These are phyloP conservation scores for Citrus unshiu DNA, from an alignment of 345 rosid genomes.

Conservation along the genomic window DNA sequence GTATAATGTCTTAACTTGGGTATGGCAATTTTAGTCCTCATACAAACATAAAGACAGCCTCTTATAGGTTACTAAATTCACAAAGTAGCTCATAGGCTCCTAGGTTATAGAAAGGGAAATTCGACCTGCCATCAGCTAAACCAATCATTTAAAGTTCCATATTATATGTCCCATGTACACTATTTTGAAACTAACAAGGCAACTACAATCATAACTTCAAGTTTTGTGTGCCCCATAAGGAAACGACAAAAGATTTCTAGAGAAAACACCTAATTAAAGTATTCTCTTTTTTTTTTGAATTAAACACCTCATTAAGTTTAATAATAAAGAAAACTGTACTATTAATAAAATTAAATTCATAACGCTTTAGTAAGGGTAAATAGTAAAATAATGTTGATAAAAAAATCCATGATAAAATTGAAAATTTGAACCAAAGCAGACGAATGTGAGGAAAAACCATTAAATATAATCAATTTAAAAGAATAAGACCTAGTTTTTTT, in stretches of 20 bases:
- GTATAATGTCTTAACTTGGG: not conserved
- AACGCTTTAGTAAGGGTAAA: not conserved
- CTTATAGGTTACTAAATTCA: not conserved
- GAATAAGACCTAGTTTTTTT: not conserved
- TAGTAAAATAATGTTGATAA: not conserved
- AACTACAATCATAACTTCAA: not conserved
- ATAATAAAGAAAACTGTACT: not conserved
- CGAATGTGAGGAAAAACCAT: not conserved
- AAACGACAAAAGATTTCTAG: not conserved
- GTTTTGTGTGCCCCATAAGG: not conserved
- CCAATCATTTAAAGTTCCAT: not conserved
- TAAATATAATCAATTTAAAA: not conserved
- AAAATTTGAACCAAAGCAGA: not conserved
- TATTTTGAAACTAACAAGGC: not conserved
- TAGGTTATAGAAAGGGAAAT: not conserved
- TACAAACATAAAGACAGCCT: not conserved
- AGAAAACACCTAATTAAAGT: not conserved
- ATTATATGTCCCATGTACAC: not conserved
- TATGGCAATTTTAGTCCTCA: not conserved
- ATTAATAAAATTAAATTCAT: not conserved
- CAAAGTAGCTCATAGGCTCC: not conserved
- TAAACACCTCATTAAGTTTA: not conserved
- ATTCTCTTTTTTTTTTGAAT: no score
- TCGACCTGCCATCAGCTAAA: not conserved
- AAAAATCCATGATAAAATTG: not conserved